Evolutionary conservation across 306 rosid species (phyloP).

Genomic region (Gynostemma pentaphyllum): DNA sequence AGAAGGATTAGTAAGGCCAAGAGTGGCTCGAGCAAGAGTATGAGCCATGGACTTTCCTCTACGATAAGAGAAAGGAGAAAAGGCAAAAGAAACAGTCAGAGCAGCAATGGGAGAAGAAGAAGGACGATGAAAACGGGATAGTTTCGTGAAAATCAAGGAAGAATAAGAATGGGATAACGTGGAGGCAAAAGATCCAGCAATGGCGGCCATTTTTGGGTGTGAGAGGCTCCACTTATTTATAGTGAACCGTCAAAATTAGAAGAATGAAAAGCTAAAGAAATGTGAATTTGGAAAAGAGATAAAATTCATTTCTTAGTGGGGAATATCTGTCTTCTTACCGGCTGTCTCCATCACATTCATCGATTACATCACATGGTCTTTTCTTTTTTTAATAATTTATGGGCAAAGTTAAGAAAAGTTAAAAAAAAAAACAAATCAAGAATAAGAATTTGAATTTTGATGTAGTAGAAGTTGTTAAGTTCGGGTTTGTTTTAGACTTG

Average conservation of each 20-base stretch:
- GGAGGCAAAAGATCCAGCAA: constrained; percentile 30
- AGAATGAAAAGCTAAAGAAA: not conserved
- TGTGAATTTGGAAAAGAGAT: not conserved
- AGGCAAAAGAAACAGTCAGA: constrained; percentile 24
- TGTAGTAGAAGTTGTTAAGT: no score
- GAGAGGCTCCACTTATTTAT: constrained; percentile 35
- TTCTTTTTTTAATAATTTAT: no score
- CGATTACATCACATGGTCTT: no score
- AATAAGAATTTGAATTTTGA: no score
- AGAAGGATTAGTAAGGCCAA: constrained; percentile 80
- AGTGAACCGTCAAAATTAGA: constrained; percentile 16
- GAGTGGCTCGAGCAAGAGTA: constrained; percentile 57
- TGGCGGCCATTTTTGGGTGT: constrained; percentile 41
- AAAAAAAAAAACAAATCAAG: no score
- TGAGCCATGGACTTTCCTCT: constrained; percentile 62
- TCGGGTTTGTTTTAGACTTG: no score
- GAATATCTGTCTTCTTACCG: no score
- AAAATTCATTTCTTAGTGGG: not conserved
- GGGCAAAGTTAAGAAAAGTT: no score
- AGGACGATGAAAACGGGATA: constrained; percentile 11
- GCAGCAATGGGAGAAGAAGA: constrained; percentile 12
- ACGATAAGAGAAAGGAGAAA: constrained; percentile 23
- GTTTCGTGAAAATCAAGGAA: constrained; percentile 23
- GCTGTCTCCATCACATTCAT: no score
- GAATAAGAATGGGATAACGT: constrained; percentile 24